A percentile compares a stretch with the other conserved stretches of the same genome.
phyloP scores from a whole-genome alignment of 306 rosid genomes.

The Malus orientalis region DNA sequence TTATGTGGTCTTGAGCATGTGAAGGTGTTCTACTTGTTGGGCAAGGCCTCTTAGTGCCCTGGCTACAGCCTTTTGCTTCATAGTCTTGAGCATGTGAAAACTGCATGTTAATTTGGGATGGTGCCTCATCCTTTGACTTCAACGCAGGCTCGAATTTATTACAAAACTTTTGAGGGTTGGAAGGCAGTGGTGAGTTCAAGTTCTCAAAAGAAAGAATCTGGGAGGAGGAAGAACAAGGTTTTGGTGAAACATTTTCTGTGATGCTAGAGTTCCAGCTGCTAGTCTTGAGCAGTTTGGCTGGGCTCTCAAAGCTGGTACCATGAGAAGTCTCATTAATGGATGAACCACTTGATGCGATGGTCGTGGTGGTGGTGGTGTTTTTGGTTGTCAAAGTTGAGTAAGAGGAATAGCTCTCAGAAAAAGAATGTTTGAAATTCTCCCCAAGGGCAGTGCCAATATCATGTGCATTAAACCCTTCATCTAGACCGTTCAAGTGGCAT shows the following conservation, averaged over 20 bases:
- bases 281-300: conserved; percentile 19
- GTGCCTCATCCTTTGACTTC: conserved; percentile 22
- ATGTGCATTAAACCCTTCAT: conserved; percentile 24
- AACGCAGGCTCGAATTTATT: conserved; percentile 6
- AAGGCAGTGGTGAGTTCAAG: conserved; percentile 7
- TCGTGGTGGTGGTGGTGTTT: conserved; percentile 8
- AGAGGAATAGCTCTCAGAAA: conserved; percentile 32
- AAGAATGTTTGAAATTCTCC: conserved; percentile 17
- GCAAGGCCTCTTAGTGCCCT: conserved; percentile 25
- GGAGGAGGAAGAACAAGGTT: conserved; percentile 33
- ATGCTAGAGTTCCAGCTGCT: conserved; percentile 18
- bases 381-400: conserved; percentile 15
- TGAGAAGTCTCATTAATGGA: conserved; percentile 21
- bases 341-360: conserved; percentile 15
- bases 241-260: conserved; percentile 16
- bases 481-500: conserved; percentile 20
- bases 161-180: conserved; percentile 10
- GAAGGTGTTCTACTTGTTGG: conserved; percentile 23
- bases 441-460: conserved; percentile 27
- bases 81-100: conserved; percentile 10
- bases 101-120: conserved; percentile 16
- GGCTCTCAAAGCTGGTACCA: conserved; percentile 20
- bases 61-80: conserved; percentile 9
- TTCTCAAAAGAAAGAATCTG: conserved; percentile 56
- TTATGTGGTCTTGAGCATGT: conserved; percentile 58